These are phyloP conservation scores for Acanthamoeba culbertsoni DNA, from an alignment of 208 protist genomes.

Conservation along the genomic window DNA sequence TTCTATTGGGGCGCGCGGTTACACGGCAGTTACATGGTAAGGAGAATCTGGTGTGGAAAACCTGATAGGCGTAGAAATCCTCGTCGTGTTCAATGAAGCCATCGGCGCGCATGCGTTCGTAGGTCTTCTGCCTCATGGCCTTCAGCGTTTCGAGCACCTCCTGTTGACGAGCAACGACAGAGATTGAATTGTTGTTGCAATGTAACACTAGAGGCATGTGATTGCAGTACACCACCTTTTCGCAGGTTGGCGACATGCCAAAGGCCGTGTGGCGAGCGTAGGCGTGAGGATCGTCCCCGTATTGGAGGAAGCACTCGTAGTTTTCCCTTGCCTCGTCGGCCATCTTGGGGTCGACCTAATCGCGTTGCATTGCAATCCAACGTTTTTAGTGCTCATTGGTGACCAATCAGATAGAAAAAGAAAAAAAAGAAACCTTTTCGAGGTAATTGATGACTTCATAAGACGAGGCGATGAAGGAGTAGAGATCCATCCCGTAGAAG, in stretches of 20 bases:
- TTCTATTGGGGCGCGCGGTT: background rate
- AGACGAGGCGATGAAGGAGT: slow-evolving; percentile 32
- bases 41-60: background rate
- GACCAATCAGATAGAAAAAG: too few species aligned
- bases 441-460: slow-evolving; percentile 60
- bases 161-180: background rate
- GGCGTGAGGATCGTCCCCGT: slow-evolving; percentile 40
- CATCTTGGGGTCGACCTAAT: background rate
- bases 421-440: background rate
- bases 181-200: background rate
- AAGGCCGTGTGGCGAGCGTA: slow-evolving; percentile 1
- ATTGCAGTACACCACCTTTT: background rate
- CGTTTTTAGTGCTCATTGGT: background rate
- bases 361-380: background rate
- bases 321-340: background rate
- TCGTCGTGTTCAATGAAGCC: background rate
- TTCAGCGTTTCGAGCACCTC: background rate
- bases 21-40: background rate
- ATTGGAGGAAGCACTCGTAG: slow-evolving; percentile 31
- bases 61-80: slow-evolving; percentile 17
- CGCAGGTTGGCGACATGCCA: slow-evolving; percentile 21
- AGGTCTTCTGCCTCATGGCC: background rate
- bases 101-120: background rate
- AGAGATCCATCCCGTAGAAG: slow-evolving; percentile 68
- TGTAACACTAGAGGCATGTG: background rate